Evolutionary conservation across 495 filamentous ascomycete species (phyloP), one percentile per base, ranked within the genome.

Genomic region (Aspergillus homomorphus): DNA sequence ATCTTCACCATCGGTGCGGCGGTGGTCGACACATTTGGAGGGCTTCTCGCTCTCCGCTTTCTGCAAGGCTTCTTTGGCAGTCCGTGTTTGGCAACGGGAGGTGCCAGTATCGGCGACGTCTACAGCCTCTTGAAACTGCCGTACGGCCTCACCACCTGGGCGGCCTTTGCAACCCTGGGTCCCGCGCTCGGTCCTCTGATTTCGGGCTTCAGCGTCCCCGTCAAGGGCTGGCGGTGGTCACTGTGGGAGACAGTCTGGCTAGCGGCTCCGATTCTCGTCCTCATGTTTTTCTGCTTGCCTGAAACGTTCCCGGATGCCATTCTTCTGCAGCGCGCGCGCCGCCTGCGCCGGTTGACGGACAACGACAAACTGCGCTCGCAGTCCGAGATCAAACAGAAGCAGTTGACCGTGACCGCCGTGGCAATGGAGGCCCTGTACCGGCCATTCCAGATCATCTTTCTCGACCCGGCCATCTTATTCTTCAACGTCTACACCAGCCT

Each of bases 401-500:
- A 63, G 61, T 45, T 44, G 12, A 49, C 51, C 46, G 46, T 63
- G 54, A 46, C 26, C 24, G 51, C 81, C 86, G 57, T 82, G 46
- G 61, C 82, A 5, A 82, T 80, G 4, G 82, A 85, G 61, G 83
- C 85, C 14, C 72, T 89, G 5, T 78, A 85, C 68, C 82, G 83
- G 51, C 87, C 84, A 3, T 61, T 84, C 24, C 78, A 87, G 69
- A 85, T 89, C 60, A 83, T 82, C 18, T 61, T 87, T 64, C 80
- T 82, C 57, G 84, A 89, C 57, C 82, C 84, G 0, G 78, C 81
- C 49, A 80, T 89, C 18, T 72, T 81, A 8, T 89, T 88, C 74
- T 78, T 82, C 0, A 80, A 84, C 60, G 53, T 81, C 49, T 89
- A 88, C 70, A 84, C 81, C 1, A 79, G 81, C 18, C 75, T 89